Evolutionary conservation across 352 stramenopile genomes (phyloP).

Genomic region (Globisporangium apiculatum): DNA sequence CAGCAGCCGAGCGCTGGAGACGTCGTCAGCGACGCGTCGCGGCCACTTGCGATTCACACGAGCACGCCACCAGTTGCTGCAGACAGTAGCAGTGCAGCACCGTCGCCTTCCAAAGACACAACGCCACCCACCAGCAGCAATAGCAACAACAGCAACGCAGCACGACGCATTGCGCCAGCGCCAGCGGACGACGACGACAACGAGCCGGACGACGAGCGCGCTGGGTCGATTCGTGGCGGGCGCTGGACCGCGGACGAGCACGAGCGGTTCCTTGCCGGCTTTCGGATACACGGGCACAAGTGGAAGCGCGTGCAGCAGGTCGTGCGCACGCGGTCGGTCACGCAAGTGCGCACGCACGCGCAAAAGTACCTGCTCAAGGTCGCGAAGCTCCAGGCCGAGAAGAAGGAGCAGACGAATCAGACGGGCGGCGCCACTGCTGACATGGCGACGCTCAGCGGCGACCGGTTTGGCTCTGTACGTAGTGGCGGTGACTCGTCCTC

Average conservation of each 20-base stretch:
- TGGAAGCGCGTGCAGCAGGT: slow-evolving; percentile 89
- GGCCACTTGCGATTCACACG: slow-evolving; percentile 10
- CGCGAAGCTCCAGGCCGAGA: slow-evolving; percentile 83
- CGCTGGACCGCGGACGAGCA: slow-evolving; percentile 84
- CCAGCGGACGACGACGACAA: slow-evolving; percentile 58
- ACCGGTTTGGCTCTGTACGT: slow-evolving; percentile 11
- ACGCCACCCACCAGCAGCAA: slow-evolving; percentile 10
- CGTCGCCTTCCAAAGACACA: slow-evolving; percentile 6
- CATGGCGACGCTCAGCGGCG: slow-evolving; percentile 1
- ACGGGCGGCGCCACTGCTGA: slow-evolving; percentile 8
- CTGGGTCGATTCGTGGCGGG: slow-evolving; percentile 61
- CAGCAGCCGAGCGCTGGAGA: not conserved
- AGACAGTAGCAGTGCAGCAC: not conserved
- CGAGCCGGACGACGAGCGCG: slow-evolving; percentile 40
- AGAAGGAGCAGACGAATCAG: slow-evolving; percentile 32
- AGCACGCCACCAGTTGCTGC: slow-evolving; percentile 2
- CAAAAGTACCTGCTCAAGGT: slow-evolving; percentile 88
- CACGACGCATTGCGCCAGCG: slow-evolving; percentile 42
- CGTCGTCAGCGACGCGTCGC: not conserved
- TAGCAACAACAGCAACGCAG: slow-evolving; percentile 6
- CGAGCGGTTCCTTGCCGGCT: slow-evolving; percentile 80
- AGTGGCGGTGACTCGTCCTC: slow-evolving; percentile 12
- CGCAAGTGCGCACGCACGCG: slow-evolving; percentile 82
- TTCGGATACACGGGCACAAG: slow-evolving; percentile 85
- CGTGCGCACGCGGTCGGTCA: slow-evolving; percentile 82